Evolutionary conservation across 192 early-diverging fungal species (phyloP), one percentile per base, ranked within the genome.

Genomic region (Entomortierella beljakovae): DNA sequence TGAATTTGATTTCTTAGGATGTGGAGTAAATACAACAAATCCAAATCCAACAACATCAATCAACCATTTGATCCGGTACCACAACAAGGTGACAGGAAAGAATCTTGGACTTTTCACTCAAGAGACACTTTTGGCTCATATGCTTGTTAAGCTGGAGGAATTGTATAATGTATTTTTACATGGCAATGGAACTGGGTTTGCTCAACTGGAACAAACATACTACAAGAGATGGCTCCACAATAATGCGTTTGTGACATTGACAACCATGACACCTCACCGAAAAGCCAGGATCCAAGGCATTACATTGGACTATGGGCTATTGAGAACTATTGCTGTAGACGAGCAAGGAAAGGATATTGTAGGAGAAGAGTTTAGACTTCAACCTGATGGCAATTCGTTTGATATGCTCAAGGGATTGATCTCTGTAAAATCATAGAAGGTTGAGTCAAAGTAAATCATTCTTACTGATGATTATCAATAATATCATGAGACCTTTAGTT

Each of bases 351-450:
- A 61, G 13, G 61, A 64, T 15, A n/a, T 79, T 1, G 31, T 20
- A 9, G 75, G 75, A 15, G 51, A 28, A 22, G 46, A 62, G 48
- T 65, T 38, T 55, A 42, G 62, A 29, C 80, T 99, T 42, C 95
- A 97, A 80, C 98, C 98, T 6, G 98, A 97, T 72, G 98, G 98
- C 20, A 99, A 98, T 80, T 92, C 90, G 31, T 99, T 99, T 83
- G 98, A 99, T 82, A 98, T 99, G 95, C 85, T 98, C 73, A 90
- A 93, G 59, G 94, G 94, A 0, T 70, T 99, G 37, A 96, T 99
- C 76, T 88, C 85, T 15, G 77, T 82, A 8, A 97, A 96, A 51
- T 26, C 60, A 15, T 76, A 43, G 53, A 54, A 9, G 13, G 37
- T 13, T 9, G 13, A 9, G 13, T 6, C 13, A 40, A 40, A 9